Percentiles rank a stretch among this genome's conserved stretches.
phyloP scores from a whole-genome alignment of 495 filamentous ascomycete species.

The Aspergillus avenaceus region DNA sequence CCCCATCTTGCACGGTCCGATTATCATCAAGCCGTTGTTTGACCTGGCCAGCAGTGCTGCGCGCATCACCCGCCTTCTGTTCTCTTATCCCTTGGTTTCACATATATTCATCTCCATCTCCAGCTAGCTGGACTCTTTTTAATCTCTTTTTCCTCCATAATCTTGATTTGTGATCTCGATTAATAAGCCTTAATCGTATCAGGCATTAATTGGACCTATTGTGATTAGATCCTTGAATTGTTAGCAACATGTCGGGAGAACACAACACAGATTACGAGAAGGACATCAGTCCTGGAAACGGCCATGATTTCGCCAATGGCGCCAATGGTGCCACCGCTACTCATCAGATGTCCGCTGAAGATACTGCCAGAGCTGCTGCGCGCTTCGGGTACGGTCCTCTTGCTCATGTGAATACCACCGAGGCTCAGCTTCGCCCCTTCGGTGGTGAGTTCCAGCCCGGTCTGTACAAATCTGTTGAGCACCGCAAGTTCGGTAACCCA shows the following conservation, averaged over 20 bases:
- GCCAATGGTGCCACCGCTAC: conserved; percentile 17
- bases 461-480: conserved; percentile 71
- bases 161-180: not conserved
- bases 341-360: conserved; percentile 42
- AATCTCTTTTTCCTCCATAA: conserved; percentile 4
- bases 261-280: conserved; percentile 30
- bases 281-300: conserved; percentile 23
- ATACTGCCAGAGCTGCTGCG: conserved; percentile 43
- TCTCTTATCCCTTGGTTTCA: conserved; percentile 7
- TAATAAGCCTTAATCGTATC: not conserved
- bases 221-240: not conserved
- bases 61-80: conserved; percentile 20
- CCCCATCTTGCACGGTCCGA: conserved; percentile 14
- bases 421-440: conserved; percentile 70
- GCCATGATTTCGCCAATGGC: conserved; percentile 5
- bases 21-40: conserved; percentile 10
- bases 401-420: conserved; percentile 60
- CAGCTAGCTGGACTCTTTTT: conserved; percentile 23
- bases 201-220: not conserved
- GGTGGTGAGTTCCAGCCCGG: conserved; percentile 97
- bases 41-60: conserved; percentile 33
- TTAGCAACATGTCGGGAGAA: conserved; percentile 27
- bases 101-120: conserved; percentile 9
- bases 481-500: conserved; percentile 82
- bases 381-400: conserved; percentile 62